Conservation (phyloP, 257 asterid species). For the Coffea canephora region DNA sequence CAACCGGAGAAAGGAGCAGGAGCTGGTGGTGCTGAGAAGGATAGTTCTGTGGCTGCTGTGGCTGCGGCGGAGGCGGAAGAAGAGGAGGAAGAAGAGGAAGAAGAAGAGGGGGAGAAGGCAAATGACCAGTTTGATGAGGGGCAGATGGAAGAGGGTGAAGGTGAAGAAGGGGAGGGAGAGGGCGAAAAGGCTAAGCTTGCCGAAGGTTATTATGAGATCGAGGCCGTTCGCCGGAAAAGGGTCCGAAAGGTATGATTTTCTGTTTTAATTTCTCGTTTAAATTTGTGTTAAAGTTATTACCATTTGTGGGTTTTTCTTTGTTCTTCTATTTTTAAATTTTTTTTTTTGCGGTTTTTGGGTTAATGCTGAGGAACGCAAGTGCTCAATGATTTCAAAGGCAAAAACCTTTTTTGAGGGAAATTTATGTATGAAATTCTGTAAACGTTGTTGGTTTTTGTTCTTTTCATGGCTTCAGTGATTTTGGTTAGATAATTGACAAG, state of each 20-base stretch:
- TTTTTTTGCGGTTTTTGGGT: not conserved
- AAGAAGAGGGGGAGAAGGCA: constrained; percentile 9
- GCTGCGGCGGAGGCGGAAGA: not conserved
- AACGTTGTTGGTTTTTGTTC: not conserved
- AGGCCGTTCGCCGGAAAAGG: constrained; percentile 27
- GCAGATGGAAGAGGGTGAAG: constrained; percentile 4
- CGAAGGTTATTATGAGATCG: constrained; percentile 36
- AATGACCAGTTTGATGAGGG: not conserved
- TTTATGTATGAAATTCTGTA: not conserved
- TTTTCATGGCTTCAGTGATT: not conserved
- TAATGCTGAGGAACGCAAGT: not conserved
- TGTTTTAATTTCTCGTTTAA: not conserved
- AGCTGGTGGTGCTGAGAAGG: not conserved
- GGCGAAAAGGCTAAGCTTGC: constrained; percentile 23
- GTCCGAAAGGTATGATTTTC: constrained; percentile 20
- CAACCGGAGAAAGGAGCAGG: not conserved
- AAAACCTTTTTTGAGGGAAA: too few species aligned
- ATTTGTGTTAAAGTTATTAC: not conserved
- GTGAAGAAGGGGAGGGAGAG: constrained; percentile 13
- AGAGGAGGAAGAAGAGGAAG: constrained; percentile 3
- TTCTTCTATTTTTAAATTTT: not conserved
- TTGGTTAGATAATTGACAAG: too few species aligned
- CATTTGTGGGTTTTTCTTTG: not conserved
- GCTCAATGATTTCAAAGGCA: not conserved
- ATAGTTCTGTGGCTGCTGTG: not conserved